Evolutionary conservation across 2,329 filamentous ascomycete genomes (phyloP), one percentile per base, ranked within the genome.

Genomic region (Fusarium stilboides): DNA sequence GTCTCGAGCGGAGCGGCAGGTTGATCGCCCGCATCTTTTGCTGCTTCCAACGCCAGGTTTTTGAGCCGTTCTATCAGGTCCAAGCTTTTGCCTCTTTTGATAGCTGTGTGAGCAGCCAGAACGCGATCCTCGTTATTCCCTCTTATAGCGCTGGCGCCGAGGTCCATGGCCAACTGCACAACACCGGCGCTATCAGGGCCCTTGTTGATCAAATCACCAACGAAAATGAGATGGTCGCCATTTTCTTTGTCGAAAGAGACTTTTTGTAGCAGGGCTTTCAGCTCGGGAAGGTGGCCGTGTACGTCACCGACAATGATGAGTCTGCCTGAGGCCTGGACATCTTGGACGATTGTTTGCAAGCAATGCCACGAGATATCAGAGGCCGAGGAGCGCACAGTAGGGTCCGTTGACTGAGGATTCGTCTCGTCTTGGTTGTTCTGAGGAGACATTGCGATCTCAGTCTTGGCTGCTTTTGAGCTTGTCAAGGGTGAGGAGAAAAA

Each of bases 101-200:
- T 31, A 3, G 70, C 59, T 3, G 61, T 37, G n/a, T 57, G 39
- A n/a, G 65, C 28, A 8, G 85, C 19, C 89, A 97, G 84, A 13
- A 97, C 85, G 6, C 89, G 86, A 75, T 98, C 94, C 76, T 98
- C 94, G 78, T 97, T 92, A 77, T 97, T 97, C 9, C 94, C 94
- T 50, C 94, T 89, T 6, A 97, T 92, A 55, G 88, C 92, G 9
- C 89, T 91, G 6, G 94, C 94, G 36, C 87, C 86, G 8, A 93
- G 80, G 15, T 86, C 80, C 73, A 92, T 91, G 19, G 92, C 90
- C 31, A 94, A 82, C 62, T 92, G 88, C 42, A 97, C 85, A 1
- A 97, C 92, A 8, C 91, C 93, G 1, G 85, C 75, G 45, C 91
- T 94, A 78, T 97, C 90, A 2, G 94, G 93, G 0, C 94, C 94